phyloP scores from a whole-genome alignment of 2,329 filamentous ascomycete genomes.

The Diaporthe citrichinensis region DNA sequence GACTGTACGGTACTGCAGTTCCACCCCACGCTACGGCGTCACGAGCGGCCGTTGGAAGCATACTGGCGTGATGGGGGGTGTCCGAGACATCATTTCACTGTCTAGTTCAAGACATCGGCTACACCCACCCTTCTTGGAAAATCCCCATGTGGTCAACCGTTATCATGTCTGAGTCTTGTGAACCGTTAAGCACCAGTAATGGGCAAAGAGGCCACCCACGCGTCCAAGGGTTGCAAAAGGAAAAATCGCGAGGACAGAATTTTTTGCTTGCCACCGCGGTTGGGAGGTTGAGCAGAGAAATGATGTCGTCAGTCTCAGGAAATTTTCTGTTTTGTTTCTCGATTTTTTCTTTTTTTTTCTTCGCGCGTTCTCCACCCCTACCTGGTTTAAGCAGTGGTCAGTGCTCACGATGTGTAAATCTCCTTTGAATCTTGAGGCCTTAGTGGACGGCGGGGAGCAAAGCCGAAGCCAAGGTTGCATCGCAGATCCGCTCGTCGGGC shows the following conservation, averaged over 20 bases:
- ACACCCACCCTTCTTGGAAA: slow-evolving; percentile 6
- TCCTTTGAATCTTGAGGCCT: slow-evolving; percentile 21
- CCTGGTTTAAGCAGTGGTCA: slow-evolving; percentile 39
- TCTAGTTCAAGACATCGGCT: slow-evolving; percentile 29
- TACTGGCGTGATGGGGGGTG: slow-evolving; percentile 17
- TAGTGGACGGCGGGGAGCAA: slow-evolving; percentile 17
- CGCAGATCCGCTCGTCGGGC: slow-evolving; percentile 33
- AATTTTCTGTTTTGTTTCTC: neutral
- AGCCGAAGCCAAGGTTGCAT: slow-evolving; percentile 35
- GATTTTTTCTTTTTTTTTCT: slow-evolving; percentile 30
- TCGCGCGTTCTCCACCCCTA: slow-evolving; percentile 14
- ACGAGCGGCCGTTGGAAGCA: slow-evolving; percentile 28
- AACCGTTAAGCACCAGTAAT: neutral
- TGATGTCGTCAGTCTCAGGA: neutral
- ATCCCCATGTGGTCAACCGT: slow-evolving; percentile 32
- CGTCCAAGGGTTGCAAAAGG: neutral
- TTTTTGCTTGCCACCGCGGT: slow-evolving; percentile 20
- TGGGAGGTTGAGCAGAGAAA: neutral
- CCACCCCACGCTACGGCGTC: slow-evolving; percentile 26
- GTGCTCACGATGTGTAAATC: slow-evolving; percentile 33
- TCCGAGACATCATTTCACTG: slow-evolving; percentile 22
- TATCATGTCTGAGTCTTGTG: slow-evolving; percentile 33
- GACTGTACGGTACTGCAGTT: neutral
- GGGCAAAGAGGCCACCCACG: neutral
- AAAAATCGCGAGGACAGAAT: neutral